Evolutionary conservation across 371 early-diverging fungal genomes (phyloP), one percentile per base, ranked within the genome.

Genomic region (Chytridium lagenaria): DNA sequence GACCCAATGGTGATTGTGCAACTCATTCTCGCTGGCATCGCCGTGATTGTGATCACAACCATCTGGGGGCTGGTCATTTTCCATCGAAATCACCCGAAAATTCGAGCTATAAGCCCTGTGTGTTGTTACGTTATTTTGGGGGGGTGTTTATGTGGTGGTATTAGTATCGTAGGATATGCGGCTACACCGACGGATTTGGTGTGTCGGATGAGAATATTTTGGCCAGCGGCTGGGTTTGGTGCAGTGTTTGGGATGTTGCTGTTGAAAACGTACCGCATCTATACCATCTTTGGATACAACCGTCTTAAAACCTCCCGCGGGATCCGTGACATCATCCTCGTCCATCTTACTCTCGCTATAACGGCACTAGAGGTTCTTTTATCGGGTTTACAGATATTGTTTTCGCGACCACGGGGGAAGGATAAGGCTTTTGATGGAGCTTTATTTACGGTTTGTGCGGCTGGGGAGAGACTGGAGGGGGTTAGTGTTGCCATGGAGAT

Each of bases 211-310:
- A 5, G 39, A 10, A 51, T 55, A 3, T 49, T 74, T 30, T 31
- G 63, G 30, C 64, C 69, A 5, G 66, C 75, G 15, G 31, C 68
- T 22, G 75, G 70, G n/a, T 74, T 69, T 65, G 75, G 75, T 19
- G 16, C 61, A 12, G 59, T 74, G 1, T 74, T 74, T 55, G 61
- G 61, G 65, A 74, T 74, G 75, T 5, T 70, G 16, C 50, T 70
- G 10, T 33, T 74, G 2, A 74, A 74, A 38, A 33, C 75, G 16
- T 40, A 70, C 52, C 61, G 75, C 10, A 63, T 74, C 36, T 69
- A 26, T 40, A 33, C 70, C 10, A 69, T 74, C 19, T 70, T 70
- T 40, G 44, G 67, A 2, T 74, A 74, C 59, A 19, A 30, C 12
- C 61, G 65, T 2, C 38, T 70, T 2, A 34, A 59, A 23, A 38